phyloP scores from a whole-genome alignment of 176 grass and related monocot genomes.

The Hyparrhenia diplandra region DNA sequence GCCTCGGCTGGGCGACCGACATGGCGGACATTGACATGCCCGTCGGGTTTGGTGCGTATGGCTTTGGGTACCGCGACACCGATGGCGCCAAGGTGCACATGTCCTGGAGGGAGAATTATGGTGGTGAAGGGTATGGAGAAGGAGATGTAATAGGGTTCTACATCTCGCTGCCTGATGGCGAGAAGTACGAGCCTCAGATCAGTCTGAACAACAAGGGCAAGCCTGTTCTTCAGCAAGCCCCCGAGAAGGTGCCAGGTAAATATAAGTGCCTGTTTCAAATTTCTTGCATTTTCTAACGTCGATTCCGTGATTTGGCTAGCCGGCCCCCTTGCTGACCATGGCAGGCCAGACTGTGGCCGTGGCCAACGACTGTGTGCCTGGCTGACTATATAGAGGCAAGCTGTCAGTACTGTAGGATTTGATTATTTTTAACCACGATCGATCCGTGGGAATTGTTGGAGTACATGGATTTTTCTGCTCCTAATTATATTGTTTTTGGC shows the following conservation, averaged over 20 bases:
- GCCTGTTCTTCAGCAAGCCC: constrained; percentile 57
- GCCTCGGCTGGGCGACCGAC: constrained; percentile 82
- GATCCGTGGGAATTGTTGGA: too few species aligned
- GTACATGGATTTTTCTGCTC: too few species aligned
- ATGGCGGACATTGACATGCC: constrained; percentile 77
- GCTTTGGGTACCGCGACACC: constrained; percentile 66
- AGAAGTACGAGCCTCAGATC: constrained; percentile 56
- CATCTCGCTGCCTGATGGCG: constrained; percentile 76
- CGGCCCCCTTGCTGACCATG: too few species aligned
- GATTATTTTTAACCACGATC: too few species aligned
- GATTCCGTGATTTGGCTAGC: too few species aligned
- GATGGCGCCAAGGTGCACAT: constrained; percentile 81
- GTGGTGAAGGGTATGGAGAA: constrained; percentile 44
- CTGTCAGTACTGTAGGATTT: too few species aligned
- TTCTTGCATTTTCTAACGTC: too few species aligned
- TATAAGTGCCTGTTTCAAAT: too few species aligned
- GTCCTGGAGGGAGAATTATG: constrained; percentile 61
- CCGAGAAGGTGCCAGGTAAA: too few species aligned
- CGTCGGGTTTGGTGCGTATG: constrained; percentile 59
- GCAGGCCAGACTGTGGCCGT: background rate
- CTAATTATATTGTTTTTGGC: too few species aligned
- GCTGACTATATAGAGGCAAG: too few species aligned
- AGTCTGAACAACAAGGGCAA: constrained; percentile 74
- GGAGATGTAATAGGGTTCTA: constrained; percentile 88
- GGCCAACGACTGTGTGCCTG: constrained; percentile 61